Evolutionary conservation across 371 early-diverging fungal genomes (phyloP), one percentile per base, ranked within the genome.

Genomic region (Paraphysoderma sedebokerense): DNA sequence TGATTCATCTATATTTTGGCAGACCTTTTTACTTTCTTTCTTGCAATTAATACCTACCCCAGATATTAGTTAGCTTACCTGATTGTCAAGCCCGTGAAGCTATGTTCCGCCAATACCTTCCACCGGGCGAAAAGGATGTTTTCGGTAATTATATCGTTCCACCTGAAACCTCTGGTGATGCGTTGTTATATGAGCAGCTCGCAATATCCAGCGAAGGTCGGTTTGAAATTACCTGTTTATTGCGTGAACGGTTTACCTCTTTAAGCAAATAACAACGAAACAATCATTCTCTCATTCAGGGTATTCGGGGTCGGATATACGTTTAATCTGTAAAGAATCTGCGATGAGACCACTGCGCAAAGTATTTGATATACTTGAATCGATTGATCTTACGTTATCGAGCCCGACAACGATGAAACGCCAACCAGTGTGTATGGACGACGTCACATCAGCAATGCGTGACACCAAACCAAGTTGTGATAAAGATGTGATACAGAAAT

Each of bases 251-350:
- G n/a, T n/a, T n/a, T n/a, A n/a, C n/a, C n/a, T n/a, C n/a, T n/a
- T n/a, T n/a, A n/a, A n/a, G n/a, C n/a, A n/a, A n/a, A n/a, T n/a
- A n/a, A n/a, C n/a, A n/a, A n/a, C 1, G 12, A 34, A 2, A 19
- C 23, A 30, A n/a, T 29, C 13, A 19, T 8, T 24, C 27, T 9
- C 12, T 19, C 23, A 17, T 12, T 17, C 19, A 61, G 78, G 77
- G 22, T 81, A 76, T 47, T 73, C 77, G 20, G 78, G 78, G 6
- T 70, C 74, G 7, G 81, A 81, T 53, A 78, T 81, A 29, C 66
- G 65, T 37, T 59, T 75, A 39, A 65, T 81, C 13, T 74, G 77
- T 56, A 67, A 76, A 49, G 81, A 81, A 46, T 76, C 80, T 1
- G 70, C 73, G 0, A 66, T 79, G 69, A 63, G 71, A 17, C 67